Evolutionary conservation across 768 basidiomycete species (phyloP).

Genomic region (Inosperma sp.): DNA sequence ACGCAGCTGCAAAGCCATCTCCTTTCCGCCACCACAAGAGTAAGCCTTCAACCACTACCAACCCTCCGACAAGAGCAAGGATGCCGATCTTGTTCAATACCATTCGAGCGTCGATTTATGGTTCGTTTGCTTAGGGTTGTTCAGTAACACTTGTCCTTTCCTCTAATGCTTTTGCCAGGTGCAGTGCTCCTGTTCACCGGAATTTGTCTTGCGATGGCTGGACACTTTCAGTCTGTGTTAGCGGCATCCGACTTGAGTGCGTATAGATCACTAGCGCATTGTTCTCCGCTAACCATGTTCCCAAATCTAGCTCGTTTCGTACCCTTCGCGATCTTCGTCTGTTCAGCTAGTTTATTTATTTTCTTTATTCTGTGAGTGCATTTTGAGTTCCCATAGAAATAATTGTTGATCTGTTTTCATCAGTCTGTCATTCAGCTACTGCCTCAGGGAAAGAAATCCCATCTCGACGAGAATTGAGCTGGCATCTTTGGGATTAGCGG

Average conservation of each 20-base stretch:
- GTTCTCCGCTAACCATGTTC: slow-evolving; percentile 1
- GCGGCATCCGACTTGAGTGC: slow-evolving; percentile 77
- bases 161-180: slow-evolving; percentile 34
- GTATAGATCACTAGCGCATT: slow-evolving; percentile 21
- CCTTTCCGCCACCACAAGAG: slow-evolving; percentile 25
- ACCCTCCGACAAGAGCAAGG: slow-evolving; percentile 30
- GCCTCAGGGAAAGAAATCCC: slow-evolving; percentile 65
- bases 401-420: background rate
- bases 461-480: slow-evolving; percentile 76
- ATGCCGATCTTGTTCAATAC: slow-evolving; percentile 75
- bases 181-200: slow-evolving; percentile 68
- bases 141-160: slow-evolving; percentile 4
- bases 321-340: slow-evolving; percentile 81
- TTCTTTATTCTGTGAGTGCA: slow-evolving; percentile 57
- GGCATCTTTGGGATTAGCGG: slow-evolving; percentile 62
- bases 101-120: slow-evolving; percentile 62
- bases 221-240: slow-evolving; percentile 67
- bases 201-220: slow-evolving; percentile 76
- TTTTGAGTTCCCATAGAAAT: background rate
- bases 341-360: slow-evolving; percentile 63
- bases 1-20: slow-evolving; percentile 25
- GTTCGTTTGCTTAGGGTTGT: slow-evolving; percentile 36
- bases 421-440: slow-evolving; percentile 62
- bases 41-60: slow-evolving; percentile 21
- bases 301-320: slow-evolving; percentile 68